Percentiles rank a stretch among this genome's conserved stretches.
Conservation (phyloP, 1,284 basidiomycete species). For the Ceratobasidium sp. region DNA sequence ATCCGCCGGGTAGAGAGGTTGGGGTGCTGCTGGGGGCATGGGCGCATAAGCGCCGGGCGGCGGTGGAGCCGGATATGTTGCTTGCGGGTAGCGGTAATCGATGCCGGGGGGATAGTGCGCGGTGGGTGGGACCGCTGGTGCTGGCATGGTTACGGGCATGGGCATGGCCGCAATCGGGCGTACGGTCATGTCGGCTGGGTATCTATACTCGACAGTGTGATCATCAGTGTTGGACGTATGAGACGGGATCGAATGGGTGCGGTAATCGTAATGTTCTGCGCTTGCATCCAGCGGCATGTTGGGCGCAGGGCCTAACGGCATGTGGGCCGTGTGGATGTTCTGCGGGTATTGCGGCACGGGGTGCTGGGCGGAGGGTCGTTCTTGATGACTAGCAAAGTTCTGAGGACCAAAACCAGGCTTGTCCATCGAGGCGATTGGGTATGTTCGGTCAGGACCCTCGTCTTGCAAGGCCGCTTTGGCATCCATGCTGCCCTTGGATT, state of each 20-base stretch:
- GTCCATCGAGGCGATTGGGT: constrained; percentile 32
- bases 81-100: constrained; percentile 37
- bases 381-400: constrained; percentile 18
- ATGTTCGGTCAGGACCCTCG: constrained; percentile 4
- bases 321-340: constrained; percentile 24
- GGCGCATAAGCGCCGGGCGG: constrained; percentile 40
- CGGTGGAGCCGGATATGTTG: constrained; percentile 29
- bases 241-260: constrained; percentile 33
- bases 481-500: constrained; percentile 34
- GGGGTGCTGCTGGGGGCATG: constrained; percentile 18
- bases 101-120: constrained; percentile 23
- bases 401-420: constrained; percentile 7
- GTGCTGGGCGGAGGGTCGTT: constrained; percentile 38
- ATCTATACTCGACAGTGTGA: constrained; percentile 30
- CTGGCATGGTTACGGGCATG: constrained; percentile 21
- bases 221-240: constrained; percentile 15
- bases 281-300: constrained; percentile 36
- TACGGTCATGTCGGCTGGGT: constrained; percentile 29
- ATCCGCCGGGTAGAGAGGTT: constrained; percentile 26
- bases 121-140: constrained; percentile 27
- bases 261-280: constrained; percentile 39
- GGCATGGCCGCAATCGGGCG: constrained; percentile 27
- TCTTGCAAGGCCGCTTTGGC: constrained; percentile 25
- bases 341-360: constrained; percentile 40
- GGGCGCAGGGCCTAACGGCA: constrained; percentile 35